A percentile compares a stretch with the other conserved stretches of the same genome.
Evolutionary conservation across 805 yeast species (phyloP).

Genomic region (Monosporozyma yasuniensis): DNA sequence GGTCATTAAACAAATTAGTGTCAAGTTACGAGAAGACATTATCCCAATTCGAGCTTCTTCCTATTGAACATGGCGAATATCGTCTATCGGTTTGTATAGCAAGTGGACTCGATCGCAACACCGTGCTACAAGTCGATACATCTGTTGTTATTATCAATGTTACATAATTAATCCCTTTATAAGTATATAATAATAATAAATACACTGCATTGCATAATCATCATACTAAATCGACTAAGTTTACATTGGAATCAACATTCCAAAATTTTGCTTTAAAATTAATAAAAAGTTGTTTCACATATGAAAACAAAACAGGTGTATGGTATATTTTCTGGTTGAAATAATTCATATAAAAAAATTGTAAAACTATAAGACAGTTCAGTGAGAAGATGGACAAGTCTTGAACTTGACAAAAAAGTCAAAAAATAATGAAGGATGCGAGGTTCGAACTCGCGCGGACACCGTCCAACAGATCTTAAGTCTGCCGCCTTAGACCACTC

Average conservation of each 20-base stretch:
- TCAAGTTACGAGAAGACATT: slow-evolving; percentile 37
- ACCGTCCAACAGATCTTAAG: slow-evolving; percentile 1
- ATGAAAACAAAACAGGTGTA: too few relatives aligned
- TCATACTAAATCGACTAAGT: too few relatives aligned
- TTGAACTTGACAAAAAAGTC: not conserved
- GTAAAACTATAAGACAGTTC: too few relatives aligned
- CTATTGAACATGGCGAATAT: slow-evolving; percentile 69
- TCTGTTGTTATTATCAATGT: slow-evolving; percentile 2
- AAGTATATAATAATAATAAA: not conserved
- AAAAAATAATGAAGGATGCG: slow-evolving; percentile 1
- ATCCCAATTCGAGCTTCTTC: slow-evolving; percentile 40
- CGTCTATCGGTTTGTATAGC: slow-evolving; percentile 52
- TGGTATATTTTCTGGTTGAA: too few relatives aligned
- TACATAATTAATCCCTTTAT: not conserved
- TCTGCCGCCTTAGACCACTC: slow-evolving; percentile 1
- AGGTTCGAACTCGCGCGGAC: slow-evolving; percentile 1
- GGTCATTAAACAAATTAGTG: slow-evolving; percentile 46
- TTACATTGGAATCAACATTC: too few relatives aligned
- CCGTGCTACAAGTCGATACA: slow-evolving; percentile 9
- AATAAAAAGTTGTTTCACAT: too few relatives aligned
- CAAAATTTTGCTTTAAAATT: too few relatives aligned
- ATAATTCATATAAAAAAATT: too few relatives aligned
- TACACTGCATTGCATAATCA: not conserved
- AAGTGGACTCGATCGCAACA: slow-evolving; percentile 2
- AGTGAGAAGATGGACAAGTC: too few relatives aligned